Evolutionary conservation across 352 stramenopile genomes (phyloP).

Genomic region (Plasmopara viticola): DNA sequence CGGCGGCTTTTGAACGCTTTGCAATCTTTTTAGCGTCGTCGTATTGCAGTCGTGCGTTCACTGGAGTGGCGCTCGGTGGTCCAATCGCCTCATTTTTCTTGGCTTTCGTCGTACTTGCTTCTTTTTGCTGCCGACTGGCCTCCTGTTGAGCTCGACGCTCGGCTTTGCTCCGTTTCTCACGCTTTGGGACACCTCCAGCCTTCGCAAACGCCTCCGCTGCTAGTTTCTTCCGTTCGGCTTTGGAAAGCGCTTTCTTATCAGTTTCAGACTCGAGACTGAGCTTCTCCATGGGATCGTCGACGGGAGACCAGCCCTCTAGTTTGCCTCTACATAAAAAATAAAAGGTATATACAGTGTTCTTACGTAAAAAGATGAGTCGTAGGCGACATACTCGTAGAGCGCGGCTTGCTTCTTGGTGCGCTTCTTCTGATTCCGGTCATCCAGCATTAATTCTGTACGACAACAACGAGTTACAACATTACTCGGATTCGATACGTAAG

Average conservation of each 20-base stretch:
- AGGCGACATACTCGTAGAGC: slow-evolving; percentile 24
- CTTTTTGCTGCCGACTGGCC: slow-evolving; percentile 81
- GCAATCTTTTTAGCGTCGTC: slow-evolving; percentile 78
- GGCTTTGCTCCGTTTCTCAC: slow-evolving; percentile 88
- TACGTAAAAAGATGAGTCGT: neutral
- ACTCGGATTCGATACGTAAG: neutral
- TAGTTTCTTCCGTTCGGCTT: slow-evolving; percentile 68
- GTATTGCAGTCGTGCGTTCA: slow-evolving; percentile 62
- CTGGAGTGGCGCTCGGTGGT: slow-evolving; percentile 19
- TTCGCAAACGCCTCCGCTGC: slow-evolving; percentile 62
- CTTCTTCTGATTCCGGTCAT: slow-evolving; percentile 29
- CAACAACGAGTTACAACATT: neutral
- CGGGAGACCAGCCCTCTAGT: slow-evolving; percentile 62
- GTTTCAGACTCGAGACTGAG: slow-evolving; percentile 32
- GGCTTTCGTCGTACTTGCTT: slow-evolving; percentile 15
- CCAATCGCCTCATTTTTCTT: slow-evolving; percentile 34
- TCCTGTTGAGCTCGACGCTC: slow-evolving; percentile 91
- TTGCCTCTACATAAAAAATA: slow-evolving; percentile 31
- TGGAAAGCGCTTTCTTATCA: slow-evolving; percentile 42
- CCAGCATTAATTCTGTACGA: slow-evolving; percentile 26
- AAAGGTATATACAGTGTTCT: slow-evolving; percentile 3
- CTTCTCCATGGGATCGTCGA: slow-evolving; percentile 42
- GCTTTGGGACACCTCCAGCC: slow-evolving; percentile 35
- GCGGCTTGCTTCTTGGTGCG: slow-evolving; percentile 22
- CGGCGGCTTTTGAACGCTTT: slow-evolving; percentile 57